Evolutionary conservation across 2,329 filamentous ascomycete genomes (phyloP).

Genomic region (Dactylellina sp.): DNA sequence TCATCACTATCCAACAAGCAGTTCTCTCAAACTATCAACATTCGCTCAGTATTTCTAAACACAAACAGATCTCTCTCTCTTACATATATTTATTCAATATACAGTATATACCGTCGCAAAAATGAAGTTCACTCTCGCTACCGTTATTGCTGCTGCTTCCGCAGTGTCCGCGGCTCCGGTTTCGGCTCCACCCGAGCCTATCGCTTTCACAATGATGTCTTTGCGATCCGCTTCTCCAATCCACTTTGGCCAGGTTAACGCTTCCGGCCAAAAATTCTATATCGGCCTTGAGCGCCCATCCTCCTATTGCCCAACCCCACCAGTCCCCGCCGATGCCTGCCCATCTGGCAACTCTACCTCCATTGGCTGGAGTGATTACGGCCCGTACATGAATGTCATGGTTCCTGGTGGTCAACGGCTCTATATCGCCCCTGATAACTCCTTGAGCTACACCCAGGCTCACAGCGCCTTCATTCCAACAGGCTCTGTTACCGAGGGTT

Average conservation of each 20-base stretch:
- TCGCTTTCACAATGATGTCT: conserved; percentile 46
- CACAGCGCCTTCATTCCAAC: conserved; percentile 69
- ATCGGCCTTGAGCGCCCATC: conserved; percentile 65
- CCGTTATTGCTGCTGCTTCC: conserved; percentile 39
- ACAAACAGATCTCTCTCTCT: no score
- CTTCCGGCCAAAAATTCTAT: conserved; percentile 67
- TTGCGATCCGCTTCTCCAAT: conserved; percentile 67
- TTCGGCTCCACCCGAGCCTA: conserved; percentile 4
- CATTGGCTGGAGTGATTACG: conserved; percentile 9
- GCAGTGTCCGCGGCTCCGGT: conserved; percentile 40
- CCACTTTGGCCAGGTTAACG: conserved; percentile 67
- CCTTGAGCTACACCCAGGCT: conserved; percentile 70
- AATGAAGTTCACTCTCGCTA: conserved; percentile 54
- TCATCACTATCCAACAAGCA: conserved; percentile 21
- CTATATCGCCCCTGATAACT: conserved; percentile 70
- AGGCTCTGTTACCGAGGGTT: conserved; percentile 68
- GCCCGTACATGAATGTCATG: conserved; percentile 41
- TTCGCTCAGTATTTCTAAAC: conserved; percentile 8
- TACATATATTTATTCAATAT: background rate
- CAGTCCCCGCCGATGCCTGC: conserved; percentile 55
- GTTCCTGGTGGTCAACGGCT: conserved; percentile 73
- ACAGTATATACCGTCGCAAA: conserved; percentile 8
- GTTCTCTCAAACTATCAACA: conserved; percentile 25
- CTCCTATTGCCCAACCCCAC: conserved; percentile 67
- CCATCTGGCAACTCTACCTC: conserved; percentile 48